Evolutionary conservation across 768 basidiomycete species (phyloP), one percentile per base, ranked within the genome.

Genomic region (Lepiota subincarnata): DNA sequence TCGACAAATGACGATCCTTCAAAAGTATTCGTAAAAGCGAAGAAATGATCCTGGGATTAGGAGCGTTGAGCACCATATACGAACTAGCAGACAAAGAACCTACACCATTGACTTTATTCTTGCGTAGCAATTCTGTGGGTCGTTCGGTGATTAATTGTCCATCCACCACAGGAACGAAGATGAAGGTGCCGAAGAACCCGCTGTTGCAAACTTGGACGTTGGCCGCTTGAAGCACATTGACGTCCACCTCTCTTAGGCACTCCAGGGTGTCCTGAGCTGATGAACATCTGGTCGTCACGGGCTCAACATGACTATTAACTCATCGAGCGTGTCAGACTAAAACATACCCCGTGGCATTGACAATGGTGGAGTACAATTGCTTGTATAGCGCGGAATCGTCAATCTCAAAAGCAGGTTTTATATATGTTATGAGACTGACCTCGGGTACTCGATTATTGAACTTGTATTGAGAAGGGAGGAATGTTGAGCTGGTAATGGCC

Each of bases 151-250:
- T 77, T 52, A 77, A 73, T 1, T 59, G 65, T 1, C 74, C 78
- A 57, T 80, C 79, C 2, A 80, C 69, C n/a, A 80, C 76, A 0
- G 79, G 77, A 16, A 69, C 66, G 40, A 73, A 76, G 12, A 61
- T 49, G 31, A 64, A 75, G 3, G 71, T 73, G 0, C 73, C 74
- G 44, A 59, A 74, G 62, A 78, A 76, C 4, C 58, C 70, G 34
- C 60, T 63, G 0, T 1, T 12, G 4, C 61, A 60, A 18, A 78
- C 57, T 4, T 68, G 40, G 6, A 42, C 19, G 51, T 78, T 78
- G 10, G 62, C 65, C 7, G 52, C 53, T 52, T 75, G 64, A 2
- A 81, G 65, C 2, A 53, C 48, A 6, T 48, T 56, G 14, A 59
- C 63, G 18, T 75, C 66, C 3, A 62, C 62, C 4, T 57, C 43